phyloP scores from a whole-genome alignment of 2,329 filamentous ascomycete species.

The Colletotrichum nymphaeae region DNA sequence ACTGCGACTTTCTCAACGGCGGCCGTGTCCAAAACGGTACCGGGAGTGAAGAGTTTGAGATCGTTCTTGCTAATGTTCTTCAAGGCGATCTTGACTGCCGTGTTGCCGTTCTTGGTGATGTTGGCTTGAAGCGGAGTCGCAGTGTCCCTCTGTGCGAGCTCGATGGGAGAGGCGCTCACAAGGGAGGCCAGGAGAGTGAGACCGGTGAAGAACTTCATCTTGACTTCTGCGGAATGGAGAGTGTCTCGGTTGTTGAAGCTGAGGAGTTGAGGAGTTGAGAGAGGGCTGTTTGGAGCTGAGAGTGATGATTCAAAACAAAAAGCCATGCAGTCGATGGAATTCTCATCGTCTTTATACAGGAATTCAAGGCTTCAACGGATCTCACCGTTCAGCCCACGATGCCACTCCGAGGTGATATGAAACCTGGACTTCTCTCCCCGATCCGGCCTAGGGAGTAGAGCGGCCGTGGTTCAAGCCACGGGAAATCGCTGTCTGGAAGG shows the following conservation, averaged over 20 bases:
- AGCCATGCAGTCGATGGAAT: not conserved
- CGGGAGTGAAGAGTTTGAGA: conserved; percentile 60
- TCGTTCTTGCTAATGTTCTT: conserved; percentile 57
- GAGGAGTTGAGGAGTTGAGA: conserved; percentile 1
- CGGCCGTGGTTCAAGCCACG: conserved; percentile 16
- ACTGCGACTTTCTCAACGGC: conserved; percentile 61
- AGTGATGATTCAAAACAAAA: not conserved
- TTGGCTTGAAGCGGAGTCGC: conserved; percentile 48
- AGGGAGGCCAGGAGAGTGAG: conserved; percentile 48
- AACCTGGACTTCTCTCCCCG: not conserved
- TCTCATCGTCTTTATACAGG: conserved; percentile 15
- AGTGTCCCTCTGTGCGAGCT: conserved; percentile 45
- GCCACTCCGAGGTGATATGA: not conserved
- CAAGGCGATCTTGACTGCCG: conserved; percentile 57
- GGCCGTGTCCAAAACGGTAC: conserved; percentile 59
- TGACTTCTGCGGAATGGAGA: conserved; percentile 3
- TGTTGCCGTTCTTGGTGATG: conserved; percentile 56
- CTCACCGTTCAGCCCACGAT: not conserved
- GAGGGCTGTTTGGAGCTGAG: not conserved
- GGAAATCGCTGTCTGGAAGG: not conserved
- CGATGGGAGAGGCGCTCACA: conserved; percentile 46
- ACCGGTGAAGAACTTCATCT: conserved; percentile 51
- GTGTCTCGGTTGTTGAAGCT: not conserved
- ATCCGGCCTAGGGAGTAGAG: conserved; percentile 9
- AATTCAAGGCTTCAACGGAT: not conserved